phyloP scores from a whole-genome alignment of 73 alveolate genomes.

The Urostyla sp. region DNA sequence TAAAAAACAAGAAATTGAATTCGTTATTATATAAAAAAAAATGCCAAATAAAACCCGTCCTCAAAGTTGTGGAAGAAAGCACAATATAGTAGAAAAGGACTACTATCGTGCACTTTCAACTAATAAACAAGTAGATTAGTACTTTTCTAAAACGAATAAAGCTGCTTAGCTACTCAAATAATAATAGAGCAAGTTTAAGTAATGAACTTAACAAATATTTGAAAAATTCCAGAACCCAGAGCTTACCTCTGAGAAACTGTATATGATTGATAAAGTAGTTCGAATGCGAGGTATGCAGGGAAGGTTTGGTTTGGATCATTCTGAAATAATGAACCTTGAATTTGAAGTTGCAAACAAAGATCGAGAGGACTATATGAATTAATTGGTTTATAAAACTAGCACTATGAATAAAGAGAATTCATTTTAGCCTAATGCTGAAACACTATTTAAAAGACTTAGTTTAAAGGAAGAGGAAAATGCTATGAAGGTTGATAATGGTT shows the following conservation, averaged over 20 bases:
- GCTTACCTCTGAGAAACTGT: constrained; percentile 14
- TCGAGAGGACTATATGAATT: constrained; percentile 44
- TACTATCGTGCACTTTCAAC: constrained; percentile 29
- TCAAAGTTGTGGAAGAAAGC: constrained; percentile 11
- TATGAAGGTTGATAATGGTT: neutral
- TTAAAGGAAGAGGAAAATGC: constrained; percentile 5
- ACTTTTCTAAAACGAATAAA: neutral
- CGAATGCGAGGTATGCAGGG: constrained; percentile 48
- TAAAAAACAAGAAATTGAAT: neutral
- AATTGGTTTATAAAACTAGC: constrained; percentile 14
- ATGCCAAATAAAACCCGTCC: neutral
- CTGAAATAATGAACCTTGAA: constrained; percentile 46
- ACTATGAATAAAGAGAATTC: neutral
- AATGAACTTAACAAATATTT: constrained; percentile 1
- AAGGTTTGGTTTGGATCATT: constrained; percentile 56
- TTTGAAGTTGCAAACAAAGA: constrained; percentile 43
- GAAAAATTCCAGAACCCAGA: constrained; percentile 35
- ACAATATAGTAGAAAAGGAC: constrained; percentile 49
- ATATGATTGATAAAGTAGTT: constrained; percentile 55
- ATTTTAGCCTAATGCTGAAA: too few relatives aligned
- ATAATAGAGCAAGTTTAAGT: constrained; percentile 12
- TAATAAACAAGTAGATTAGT: constrained; percentile 4
- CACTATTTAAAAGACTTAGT: constrained; percentile 30
- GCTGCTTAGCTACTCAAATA: neutral
- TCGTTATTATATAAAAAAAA: neutral